Percentiles rank a stretch among this genome's conserved stretches.
Evolutionary conservation across 2,329 filamentous ascomycete genomes (phyloP).

Genomic region (Pseudogymnoascus destructans): DNA sequence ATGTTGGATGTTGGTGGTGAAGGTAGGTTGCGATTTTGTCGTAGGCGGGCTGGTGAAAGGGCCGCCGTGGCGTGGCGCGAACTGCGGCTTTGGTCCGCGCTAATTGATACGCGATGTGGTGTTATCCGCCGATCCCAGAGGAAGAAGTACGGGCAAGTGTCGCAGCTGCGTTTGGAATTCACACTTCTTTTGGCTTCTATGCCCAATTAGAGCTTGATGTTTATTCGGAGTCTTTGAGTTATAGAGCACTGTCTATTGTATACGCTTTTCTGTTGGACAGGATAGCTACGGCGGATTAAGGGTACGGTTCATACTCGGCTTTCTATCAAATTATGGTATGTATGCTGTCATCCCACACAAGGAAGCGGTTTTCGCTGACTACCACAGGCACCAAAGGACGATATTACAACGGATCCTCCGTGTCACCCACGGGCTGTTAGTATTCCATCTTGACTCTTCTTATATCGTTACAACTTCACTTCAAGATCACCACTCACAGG

Average conservation of each 20-base stretch:
- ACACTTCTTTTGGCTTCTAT: background rate
- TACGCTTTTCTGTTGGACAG: background rate
- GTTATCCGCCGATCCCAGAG: background rate
- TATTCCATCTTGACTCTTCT: conserved; percentile 15
- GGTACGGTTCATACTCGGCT: background rate
- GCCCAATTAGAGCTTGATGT: background rate
- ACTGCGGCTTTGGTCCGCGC: conserved; percentile 2
- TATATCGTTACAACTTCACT: background rate
- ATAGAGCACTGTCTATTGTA: background rate
- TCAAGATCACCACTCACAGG: background rate
- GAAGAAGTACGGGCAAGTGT: background rate
- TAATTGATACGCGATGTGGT: background rate
- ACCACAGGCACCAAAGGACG: conserved; percentile 46
- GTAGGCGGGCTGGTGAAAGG: background rate
- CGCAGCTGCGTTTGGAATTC: background rate
- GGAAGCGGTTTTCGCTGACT: background rate
- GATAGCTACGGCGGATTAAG: background rate
- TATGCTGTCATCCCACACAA: background rate
- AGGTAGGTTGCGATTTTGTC: background rate
- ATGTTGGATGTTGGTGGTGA: background rate
- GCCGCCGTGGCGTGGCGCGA: background rate
- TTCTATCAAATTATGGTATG: background rate
- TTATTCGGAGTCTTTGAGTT: background rate
- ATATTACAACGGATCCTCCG: conserved; percentile 60
- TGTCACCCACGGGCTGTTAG: conserved; percentile 76